Base-by-base conservation (phyloP, 371 early-diverging fungal species). In the Capniomyces stellatus region DNA sequence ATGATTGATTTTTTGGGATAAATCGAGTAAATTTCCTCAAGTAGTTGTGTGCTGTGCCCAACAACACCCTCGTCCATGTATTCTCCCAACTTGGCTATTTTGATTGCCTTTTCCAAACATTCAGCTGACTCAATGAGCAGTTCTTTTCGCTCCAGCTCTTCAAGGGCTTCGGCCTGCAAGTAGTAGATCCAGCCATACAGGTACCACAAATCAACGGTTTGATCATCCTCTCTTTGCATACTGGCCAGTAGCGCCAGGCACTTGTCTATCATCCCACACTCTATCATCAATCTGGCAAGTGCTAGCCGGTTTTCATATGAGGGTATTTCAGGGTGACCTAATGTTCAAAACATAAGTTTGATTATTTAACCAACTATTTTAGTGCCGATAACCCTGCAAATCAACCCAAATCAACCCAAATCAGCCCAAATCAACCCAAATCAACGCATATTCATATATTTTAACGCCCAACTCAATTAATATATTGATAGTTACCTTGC, bases 101-200 rank as follows among this genome's bases (percentile, higher is more conserved):
- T 48, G 23, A 48, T 18, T 6, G 49, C 49, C n/a, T 48, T n/a
- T 27, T 48, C 27, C 8, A 48, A 29, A n/a, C 49, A 48, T 48
- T 48, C 49, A 6, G 49, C 49, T 24, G 49, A 56, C 52, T 58
- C 58, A 63, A 68, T 60, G 46, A 23, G 28, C 4, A 23, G n/a
- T 29, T 48, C 49, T 12, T 44, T 6, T 19, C 4, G 19, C 12
- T 73, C 73, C 52, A 66, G 65, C 24, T 69, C 60, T 28, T 66
- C 62, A 29, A 61, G 67, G 15, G 59, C 62, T 24, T 77, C 81
- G 52, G 83, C 83, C 61, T 83, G 72, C 58, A 82, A 75, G 55
- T 81, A 87, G 62, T 92, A 88, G 24, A 83, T 76, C 87, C 87
- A 91, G 22, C 91, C 92, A 66, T 79, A 90, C 51, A 96, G 71